These are phyloP conservation scores for Stephania cephalantha DNA, from an alignment of 164 flowering plant species.

Conservation along the genomic window DNA sequence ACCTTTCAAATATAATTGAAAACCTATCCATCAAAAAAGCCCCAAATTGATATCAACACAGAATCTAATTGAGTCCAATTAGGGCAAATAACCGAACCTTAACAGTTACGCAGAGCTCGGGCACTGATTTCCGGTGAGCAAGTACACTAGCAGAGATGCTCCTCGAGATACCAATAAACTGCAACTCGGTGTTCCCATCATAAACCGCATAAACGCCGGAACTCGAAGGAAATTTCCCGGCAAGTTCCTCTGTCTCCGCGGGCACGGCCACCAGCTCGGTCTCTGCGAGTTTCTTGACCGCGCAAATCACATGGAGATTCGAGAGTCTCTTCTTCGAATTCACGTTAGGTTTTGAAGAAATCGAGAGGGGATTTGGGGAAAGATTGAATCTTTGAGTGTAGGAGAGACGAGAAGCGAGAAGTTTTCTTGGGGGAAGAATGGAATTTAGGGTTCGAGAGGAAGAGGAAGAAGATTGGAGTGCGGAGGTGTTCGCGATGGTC, in stretches of 20 bases:
- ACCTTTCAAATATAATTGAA: too few relatives aligned
- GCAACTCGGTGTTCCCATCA: conserved; percentile 51
- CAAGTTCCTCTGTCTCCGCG: conserved; percentile 21
- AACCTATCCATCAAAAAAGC: too few relatives aligned
- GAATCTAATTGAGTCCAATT: neutral
- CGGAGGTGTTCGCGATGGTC: conserved; percentile 24
- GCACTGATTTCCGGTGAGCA: conserved; percentile 58
- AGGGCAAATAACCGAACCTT: conserved; percentile 40
- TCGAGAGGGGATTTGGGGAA: conserved; percentile 16
- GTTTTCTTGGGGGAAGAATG: conserved; percentile 20
- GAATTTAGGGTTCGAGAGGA: conserved; percentile 13
- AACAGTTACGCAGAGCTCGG: conserved; percentile 67
- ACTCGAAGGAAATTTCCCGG: conserved; percentile 38
- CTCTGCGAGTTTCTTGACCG: conserved; percentile 53
- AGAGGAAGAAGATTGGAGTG: conserved; percentile 13
- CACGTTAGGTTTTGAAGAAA: conserved; percentile 1
- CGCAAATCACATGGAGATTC: conserved; percentile 28
- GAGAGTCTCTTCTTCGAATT: conserved; percentile 17
- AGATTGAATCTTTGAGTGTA: conserved; percentile 12
- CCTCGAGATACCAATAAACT: conserved; percentile 81
- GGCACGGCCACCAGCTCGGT: conserved; percentile 38
- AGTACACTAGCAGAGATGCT: conserved; percentile 63
- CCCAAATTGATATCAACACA: too few relatives aligned
- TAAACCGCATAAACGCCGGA: conserved; percentile 83
- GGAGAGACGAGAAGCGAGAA: conserved; percentile 10